Evolutionary conservation across 164 flowering plant genomes (phyloP).

Genomic region (Paratinospora sagittata): DNA sequence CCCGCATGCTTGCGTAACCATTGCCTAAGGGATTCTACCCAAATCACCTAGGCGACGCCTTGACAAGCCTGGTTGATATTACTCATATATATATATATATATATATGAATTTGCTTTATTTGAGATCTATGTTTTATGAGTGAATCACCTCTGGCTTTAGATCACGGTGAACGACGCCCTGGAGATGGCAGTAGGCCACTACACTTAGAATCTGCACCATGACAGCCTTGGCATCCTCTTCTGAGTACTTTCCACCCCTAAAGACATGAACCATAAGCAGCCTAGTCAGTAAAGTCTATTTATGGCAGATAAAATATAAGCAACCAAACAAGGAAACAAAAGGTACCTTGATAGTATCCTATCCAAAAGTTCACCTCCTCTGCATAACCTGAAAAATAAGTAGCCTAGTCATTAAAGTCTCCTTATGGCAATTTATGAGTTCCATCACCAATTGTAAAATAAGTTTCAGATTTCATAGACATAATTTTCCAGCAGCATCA

Average conservation of each 20-base stretch:
- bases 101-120: background rate
- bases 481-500: background rate
- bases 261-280: slow-evolving; percentile 8
- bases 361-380: slow-evolving; percentile 85
- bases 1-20: too few relatives aligned
- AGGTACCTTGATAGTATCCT: slow-evolving; percentile 74
- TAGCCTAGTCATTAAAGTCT: too few relatives aligned
- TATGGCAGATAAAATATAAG: background rate
- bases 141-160: slow-evolving; percentile 86
- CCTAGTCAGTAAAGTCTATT: background rate
- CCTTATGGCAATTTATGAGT: background rate
- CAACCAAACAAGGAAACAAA: background rate
- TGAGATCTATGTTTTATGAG: background rate
- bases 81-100: too few relatives aligned
- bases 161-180: slow-evolving; percentile 95
- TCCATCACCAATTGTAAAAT: background rate
- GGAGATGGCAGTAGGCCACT: slow-evolving; percentile 75
- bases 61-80: too few relatives aligned
- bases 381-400: slow-evolving; percentile 62
- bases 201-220: slow-evolving; percentile 84
- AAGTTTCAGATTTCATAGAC: background rate
- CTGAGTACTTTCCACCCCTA: slow-evolving; percentile 94
- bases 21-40: too few relatives aligned
- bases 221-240: slow-evolving; percentile 86
- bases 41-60: too few relatives aligned